These are phyloP conservation scores for Leucosporidium yakuticum DNA, from an alignment of 768 basidiomycete genomes.

Conservation along the genomic window DNA sequence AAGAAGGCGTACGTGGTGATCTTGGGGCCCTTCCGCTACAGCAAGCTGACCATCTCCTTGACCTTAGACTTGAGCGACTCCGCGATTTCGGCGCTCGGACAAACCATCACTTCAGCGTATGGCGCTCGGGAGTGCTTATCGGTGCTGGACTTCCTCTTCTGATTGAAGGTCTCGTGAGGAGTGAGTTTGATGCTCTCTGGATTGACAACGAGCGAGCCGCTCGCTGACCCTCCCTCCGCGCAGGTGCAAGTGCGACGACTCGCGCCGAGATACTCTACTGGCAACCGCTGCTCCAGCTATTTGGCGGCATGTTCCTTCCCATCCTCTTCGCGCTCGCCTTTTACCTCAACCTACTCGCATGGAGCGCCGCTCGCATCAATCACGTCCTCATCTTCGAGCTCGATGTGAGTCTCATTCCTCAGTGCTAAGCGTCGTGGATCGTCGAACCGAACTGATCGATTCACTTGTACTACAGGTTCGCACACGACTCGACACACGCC, in stretches of 20 bases:
- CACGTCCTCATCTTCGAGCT: constrained; percentile 79
- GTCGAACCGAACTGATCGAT: constrained; percentile 30
- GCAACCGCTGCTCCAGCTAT: constrained; percentile 69
- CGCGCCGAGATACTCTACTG: constrained; percentile 55
- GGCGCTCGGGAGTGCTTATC: constrained; percentile 33
- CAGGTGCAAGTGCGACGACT: constrained; percentile 29
- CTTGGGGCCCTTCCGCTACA: background rate
- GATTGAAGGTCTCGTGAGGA: constrained; percentile 32
- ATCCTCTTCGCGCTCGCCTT: constrained; percentile 69
- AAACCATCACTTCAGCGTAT: constrained; percentile 32
- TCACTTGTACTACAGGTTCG: background rate
- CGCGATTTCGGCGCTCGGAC: constrained; percentile 48
- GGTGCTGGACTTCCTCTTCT: constrained; percentile 26
- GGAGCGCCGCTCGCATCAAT: constrained; percentile 71
- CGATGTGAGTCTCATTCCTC: constrained; percentile 9
- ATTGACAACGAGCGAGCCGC: background rate
- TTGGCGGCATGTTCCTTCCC: constrained; percentile 67
- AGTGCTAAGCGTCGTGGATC: constrained; percentile 45
- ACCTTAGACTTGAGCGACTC: constrained; percentile 48
- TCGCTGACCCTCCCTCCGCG: background rate
- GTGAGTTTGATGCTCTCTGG: constrained; percentile 7
- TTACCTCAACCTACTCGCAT: constrained; percentile 75
- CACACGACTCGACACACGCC: constrained; percentile 68
- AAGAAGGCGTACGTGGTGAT: constrained; percentile 58
- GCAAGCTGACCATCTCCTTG: too few species aligned